A percentile compares a stretch with the other conserved stretches of the same genome.
These are phyloP conservation scores for Balansia obtecta DNA, from an alignment of 2,329 filamentous ascomycete species.

Conservation along the genomic window DNA sequence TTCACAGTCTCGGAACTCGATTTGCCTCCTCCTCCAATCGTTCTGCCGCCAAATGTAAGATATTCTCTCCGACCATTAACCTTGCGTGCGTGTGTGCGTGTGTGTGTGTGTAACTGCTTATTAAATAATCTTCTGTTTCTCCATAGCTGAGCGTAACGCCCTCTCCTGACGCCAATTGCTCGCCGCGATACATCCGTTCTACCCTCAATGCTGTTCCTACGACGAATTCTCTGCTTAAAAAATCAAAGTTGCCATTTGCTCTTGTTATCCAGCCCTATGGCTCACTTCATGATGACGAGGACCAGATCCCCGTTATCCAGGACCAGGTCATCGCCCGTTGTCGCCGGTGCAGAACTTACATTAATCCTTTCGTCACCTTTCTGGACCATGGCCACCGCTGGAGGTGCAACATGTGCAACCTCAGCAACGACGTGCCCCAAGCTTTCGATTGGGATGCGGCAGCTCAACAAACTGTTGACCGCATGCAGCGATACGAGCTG, in stretches of 20 bases:
- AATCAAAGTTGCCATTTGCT: conserved; percentile 89
- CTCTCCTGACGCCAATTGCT: conserved; percentile 82
- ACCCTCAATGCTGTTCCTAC: conserved; percentile 91
- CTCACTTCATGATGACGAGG: conserved; percentile 83
- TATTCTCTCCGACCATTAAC: neutral
- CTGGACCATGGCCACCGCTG: conserved; percentile 94
- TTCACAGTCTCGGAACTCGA: conserved; percentile 92
- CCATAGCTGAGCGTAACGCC: conserved; percentile 74
- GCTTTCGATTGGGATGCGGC: conserved; percentile 97
- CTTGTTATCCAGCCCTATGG: conserved; percentile 94
- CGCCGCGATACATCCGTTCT: conserved; percentile 86
- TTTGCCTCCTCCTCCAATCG: conserved; percentile 77
- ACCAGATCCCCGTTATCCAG: conserved; percentile 80
- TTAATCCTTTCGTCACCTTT: conserved; percentile 95
- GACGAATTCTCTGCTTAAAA: conserved; percentile 85
- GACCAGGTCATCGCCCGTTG: conserved; percentile 97
- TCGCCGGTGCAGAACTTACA: conserved; percentile 89
- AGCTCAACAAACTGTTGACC: conserved; percentile 78
- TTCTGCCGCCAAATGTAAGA: conserved; percentile 84
- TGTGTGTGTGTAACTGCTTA: neutral
- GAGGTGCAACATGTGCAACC: conserved; percentile 99
- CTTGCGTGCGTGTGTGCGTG: too few relatives aligned
- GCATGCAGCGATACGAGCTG: conserved; percentile 84
- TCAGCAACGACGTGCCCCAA: conserved; percentile 98
- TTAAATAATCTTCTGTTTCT: conserved; percentile 27